Evolutionary conservation across 805 yeast genomes (phyloP).

Genomic region (Saccharomycopsis vini): DNA sequence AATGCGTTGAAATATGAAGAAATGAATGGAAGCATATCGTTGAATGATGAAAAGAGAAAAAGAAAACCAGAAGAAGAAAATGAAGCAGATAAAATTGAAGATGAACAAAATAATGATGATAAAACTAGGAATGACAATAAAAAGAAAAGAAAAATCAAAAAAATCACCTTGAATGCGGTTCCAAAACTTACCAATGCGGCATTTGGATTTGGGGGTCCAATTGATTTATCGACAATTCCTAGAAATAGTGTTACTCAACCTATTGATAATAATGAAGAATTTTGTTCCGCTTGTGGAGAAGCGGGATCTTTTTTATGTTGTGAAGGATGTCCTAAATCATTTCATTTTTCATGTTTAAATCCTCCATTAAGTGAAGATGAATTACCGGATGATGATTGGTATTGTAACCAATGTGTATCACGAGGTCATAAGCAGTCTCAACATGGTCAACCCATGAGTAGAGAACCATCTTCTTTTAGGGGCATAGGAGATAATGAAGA

Average conservation of each 20-base stretch:
- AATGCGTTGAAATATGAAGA: not conserved
- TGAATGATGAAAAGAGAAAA: not conserved
- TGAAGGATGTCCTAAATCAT: constrained; percentile 85
- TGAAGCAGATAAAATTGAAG: not conserved
- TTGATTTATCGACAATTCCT: constrained; percentile 4
- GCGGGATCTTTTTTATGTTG: constrained; percentile 88
- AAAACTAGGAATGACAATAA: not conserved
- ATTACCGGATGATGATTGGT: constrained; percentile 87
- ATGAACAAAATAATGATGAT: not conserved
- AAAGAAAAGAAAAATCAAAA: constrained; percentile 1
- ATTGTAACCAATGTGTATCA: constrained; percentile 65
- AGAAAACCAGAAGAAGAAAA: not conserved
- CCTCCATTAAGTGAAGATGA: constrained; percentile 75
- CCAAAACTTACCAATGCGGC: constrained; percentile 1
- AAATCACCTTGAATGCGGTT: not conserved
- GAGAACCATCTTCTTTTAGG: too few relatives aligned
- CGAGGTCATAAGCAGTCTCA: constrained; percentile 29
- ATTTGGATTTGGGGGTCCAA: constrained; percentile 15
- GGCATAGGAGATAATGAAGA: constrained; percentile 23
- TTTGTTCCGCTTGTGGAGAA: constrained; percentile 84
- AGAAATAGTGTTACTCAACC: not conserved
- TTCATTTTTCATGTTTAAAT: constrained; percentile 84
- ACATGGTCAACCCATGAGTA: too few relatives aligned
- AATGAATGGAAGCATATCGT: not conserved
- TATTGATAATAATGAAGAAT: constrained; percentile 61